Evolutionary conservation across 108 stramenopile genomes (phyloP).

Genomic region (Licmophora abbreviata): DNA sequence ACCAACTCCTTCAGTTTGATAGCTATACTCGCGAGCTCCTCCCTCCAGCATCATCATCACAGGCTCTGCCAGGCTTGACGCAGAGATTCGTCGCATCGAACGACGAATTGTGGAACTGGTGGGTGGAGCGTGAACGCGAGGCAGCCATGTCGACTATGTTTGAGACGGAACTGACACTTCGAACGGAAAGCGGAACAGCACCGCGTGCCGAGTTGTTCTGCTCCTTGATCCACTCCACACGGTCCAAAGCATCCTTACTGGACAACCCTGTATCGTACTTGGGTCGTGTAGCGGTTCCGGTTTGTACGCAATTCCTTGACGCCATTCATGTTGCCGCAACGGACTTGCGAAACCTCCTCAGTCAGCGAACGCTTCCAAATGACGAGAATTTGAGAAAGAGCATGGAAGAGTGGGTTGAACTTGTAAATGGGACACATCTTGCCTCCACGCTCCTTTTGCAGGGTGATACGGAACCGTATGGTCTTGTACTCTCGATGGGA

Average conservation of each 20-base stretch:
- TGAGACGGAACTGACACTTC: slow-evolving; percentile 6
- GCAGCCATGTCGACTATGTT: slow-evolving; percentile 49
- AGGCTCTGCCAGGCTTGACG: slow-evolving; percentile 25
- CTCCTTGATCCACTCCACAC: slow-evolving; percentile 51
- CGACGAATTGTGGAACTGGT: slow-evolving; percentile 56
- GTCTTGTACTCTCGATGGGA: slow-evolving; percentile 5
- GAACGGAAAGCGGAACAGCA: slow-evolving; percentile 21
- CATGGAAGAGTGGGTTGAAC: slow-evolving; percentile 65
- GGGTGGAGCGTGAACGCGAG: slow-evolving; percentile 60
- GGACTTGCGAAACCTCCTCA: slow-evolving; percentile 25
- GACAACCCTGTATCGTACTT: slow-evolving; percentile 35
- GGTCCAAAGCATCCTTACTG: slow-evolving; percentile 43
- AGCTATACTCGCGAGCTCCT: slow-evolving; percentile 7
- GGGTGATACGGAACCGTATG: slow-evolving; percentile 10
- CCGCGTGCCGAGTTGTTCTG: slow-evolving; percentile 64
- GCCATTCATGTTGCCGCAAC: slow-evolving; percentile 55
- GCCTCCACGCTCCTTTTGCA: slow-evolving; percentile 19
- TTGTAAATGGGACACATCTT: slow-evolving; percentile 61
- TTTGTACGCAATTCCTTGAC: slow-evolving; percentile 62
- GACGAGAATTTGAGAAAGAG: slow-evolving; percentile 27
- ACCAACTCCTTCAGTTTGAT: slow-evolving; percentile 74
- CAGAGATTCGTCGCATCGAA: slow-evolving; percentile 43
- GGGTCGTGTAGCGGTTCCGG: slow-evolving; percentile 47
- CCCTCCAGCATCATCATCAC: not conserved
- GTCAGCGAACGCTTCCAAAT: slow-evolving; percentile 10